Percentiles rank a stretch among this genome's conserved stretches.
Evolutionary conservation across 1,284 basidiomycete genomes (phyloP).

Genomic region (Ganoderma sp.): DNA sequence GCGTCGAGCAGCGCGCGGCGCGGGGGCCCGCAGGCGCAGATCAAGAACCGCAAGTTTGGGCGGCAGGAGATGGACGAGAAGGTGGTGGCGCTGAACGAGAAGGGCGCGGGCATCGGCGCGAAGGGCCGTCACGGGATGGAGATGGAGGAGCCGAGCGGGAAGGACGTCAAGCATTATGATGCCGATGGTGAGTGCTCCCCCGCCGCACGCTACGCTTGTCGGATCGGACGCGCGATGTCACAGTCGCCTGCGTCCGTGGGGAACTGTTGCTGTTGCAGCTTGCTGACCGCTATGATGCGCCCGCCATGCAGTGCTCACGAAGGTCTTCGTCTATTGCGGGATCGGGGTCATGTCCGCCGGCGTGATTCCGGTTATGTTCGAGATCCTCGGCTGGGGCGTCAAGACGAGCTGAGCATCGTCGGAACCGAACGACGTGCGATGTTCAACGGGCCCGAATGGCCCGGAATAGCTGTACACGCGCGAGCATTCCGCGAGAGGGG

Average conservation of each 20-base stretch:
- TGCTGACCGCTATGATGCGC: neutral
- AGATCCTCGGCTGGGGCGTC: constrained; percentile 71
- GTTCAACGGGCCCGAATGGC: neutral
- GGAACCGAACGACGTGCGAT: neutral
- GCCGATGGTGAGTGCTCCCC: constrained; percentile 69
- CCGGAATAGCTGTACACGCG: neutral
- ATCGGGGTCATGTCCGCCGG: constrained; percentile 76
- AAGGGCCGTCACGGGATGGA: constrained; percentile 41
- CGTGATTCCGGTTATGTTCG: constrained; percentile 70
- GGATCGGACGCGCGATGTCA: no score
- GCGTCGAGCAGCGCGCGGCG: constrained; percentile 31
- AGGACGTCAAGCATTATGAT: constrained; percentile 75
- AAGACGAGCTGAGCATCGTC: constrained; percentile 25
- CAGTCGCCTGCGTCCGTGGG: no score
- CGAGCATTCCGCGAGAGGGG: neutral
- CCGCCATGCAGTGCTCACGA: constrained; percentile 73
- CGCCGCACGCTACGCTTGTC: no score
- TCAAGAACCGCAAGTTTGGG: constrained; percentile 30
- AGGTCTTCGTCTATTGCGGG: constrained; percentile 89
- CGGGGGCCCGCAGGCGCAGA: constrained; percentile 22
- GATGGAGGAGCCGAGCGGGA: constrained; percentile 37
- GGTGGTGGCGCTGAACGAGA: constrained; percentile 16
- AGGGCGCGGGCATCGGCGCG: constrained; percentile 2
- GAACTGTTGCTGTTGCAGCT: no score
- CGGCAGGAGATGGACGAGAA: constrained; percentile 21